Percentiles rank a stretch among this genome's conserved stretches.
Conservation (phyloP, 768 basidiomycete genomes). For the Calocybe gangraenosa region DNA sequence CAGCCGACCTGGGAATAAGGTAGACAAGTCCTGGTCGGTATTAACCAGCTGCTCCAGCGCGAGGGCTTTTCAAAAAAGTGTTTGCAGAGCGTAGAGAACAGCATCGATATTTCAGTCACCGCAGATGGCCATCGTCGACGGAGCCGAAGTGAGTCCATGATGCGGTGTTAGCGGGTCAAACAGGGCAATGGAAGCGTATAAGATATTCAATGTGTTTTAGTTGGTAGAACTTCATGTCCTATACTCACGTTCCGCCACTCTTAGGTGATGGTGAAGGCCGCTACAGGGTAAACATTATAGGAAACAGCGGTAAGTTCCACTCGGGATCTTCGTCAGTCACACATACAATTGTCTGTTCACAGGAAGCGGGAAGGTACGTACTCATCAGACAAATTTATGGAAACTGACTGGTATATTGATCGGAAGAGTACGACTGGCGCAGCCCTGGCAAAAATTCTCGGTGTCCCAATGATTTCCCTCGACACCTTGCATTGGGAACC, state of each 20-base stretch:
- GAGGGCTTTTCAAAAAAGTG: too few relatives aligned
- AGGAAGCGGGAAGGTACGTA: constrained; percentile 29
- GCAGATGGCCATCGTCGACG: too few relatives aligned
- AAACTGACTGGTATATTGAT: not conserved
- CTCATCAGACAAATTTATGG: not conserved
- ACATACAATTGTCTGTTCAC: not conserved
- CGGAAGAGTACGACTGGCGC: constrained; percentile 44
- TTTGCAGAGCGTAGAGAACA: too few relatives aligned
- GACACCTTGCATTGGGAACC: constrained; percentile 48
- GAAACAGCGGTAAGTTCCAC: constrained; percentile 32
- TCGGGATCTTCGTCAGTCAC: not conserved
- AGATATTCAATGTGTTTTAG: too few relatives aligned
- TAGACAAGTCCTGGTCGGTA: too few relatives aligned
- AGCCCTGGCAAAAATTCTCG: constrained; percentile 38
- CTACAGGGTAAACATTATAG: constrained; percentile 44
- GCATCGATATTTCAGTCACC: too few relatives aligned
- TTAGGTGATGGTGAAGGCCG: constrained; percentile 41
- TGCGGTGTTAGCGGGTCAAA: too few relatives aligned
- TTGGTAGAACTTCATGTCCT: too few relatives aligned
- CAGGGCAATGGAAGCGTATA: too few relatives aligned
- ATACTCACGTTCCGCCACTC: constrained; percentile 22
- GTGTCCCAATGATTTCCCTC: constrained; percentile 41
- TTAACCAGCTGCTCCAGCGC: too few relatives aligned
- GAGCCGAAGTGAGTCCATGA: too few relatives aligned
- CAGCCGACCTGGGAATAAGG: too few relatives aligned